Base-by-base conservation (phyloP, 208 protist genomes). In the Trypanosoma lewisi region DNA sequence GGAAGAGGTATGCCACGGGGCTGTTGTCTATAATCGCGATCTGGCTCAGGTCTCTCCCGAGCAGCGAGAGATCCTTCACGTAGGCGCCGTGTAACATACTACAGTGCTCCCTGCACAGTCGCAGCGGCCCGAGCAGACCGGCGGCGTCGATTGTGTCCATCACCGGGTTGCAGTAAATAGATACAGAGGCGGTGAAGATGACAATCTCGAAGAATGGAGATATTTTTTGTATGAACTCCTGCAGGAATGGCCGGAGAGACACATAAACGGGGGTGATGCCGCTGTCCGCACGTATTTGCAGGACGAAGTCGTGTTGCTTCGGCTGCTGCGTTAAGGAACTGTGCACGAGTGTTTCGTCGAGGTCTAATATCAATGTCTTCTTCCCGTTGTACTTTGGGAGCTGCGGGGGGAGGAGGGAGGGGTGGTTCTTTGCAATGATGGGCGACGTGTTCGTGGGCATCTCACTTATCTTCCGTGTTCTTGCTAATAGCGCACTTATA, bases 311-410 rank as follows among this genome's bases (percentile, higher is more conserved):
- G 63, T 85, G 85, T 33, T 77, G 62, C 19, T 78, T 80, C 37
- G 73, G 73, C 64, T 94, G 60, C 44, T 82, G 93, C 23, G 71
- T 85, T 6, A 78, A 55, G 14, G 77, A 82, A 67, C 86, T 93
- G 76, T 96, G 89, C 67, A 96, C 89, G 14, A 96, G 78, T 7
- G 89, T 97, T 63, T 97, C 89, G 49, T 97, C 92, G 9, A 97
- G 66, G 56, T 96, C 92, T 11, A 95, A 68, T 42, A 97, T 85
- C 30, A 97, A 72, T 50, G 82, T 86, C 69, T 94, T 91, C 52
- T 84, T 89, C 42, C 66, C 63, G 11, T 63, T 47, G 53, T 77
- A 63, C n/a, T 52, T 30, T 31, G 68, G 70, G 28, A 77, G 57
- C 48, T 69, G 77, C 42, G 53, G 39, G 5, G 90, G 83, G 44